phyloP scores from a whole-genome alignment of 2,329 filamentous ascomycete species.

The Fusarium sp. region DNA sequence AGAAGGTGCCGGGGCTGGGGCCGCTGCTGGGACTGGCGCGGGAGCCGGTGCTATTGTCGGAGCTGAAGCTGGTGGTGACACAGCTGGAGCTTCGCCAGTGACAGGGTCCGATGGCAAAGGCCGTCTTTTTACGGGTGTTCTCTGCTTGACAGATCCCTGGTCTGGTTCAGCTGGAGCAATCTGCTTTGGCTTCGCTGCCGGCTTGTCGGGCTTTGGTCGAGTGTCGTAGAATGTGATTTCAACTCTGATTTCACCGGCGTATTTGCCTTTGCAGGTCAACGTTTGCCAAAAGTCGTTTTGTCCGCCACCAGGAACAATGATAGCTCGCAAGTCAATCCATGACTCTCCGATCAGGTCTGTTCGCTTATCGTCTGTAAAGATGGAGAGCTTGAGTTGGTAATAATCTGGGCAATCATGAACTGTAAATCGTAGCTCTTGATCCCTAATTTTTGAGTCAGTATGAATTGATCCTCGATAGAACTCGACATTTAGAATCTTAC shows the following conservation, averaged over 20 bases:
- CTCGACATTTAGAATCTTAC: constrained; percentile 60
- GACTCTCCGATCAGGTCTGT: constrained; percentile 96
- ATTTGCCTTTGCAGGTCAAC: constrained; percentile 89
- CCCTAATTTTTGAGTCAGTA: constrained; percentile 68
- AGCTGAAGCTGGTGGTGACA: constrained; percentile 22
- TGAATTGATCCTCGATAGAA: neutral
- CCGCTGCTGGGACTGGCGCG: constrained; percentile 18
- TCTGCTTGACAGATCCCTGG: constrained; percentile 57
- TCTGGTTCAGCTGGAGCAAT: constrained; percentile 52
- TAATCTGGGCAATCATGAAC: constrained; percentile 98
- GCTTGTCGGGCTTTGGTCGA: constrained; percentile 82
- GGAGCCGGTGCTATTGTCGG: constrained; percentile 12
- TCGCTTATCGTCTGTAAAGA: constrained; percentile 99
- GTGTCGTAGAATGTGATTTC: constrained; percentile 97
- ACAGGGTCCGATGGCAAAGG: constrained; percentile 85
- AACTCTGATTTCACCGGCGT: constrained; percentile 92
- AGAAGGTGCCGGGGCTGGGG: constrained; percentile 43
- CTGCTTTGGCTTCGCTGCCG: constrained; percentile 63
- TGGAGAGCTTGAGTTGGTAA: constrained; percentile 91
- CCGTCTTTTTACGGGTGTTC: constrained; percentile 79
- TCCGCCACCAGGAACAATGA: constrained; percentile 88
- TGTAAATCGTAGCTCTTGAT: constrained; percentile 94
- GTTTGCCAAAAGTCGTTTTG: constrained; percentile 94
- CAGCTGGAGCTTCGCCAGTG: constrained; percentile 60
- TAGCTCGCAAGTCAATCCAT: constrained; percentile 84